A percentile compares a stretch with the other conserved stretches of the same genome.
phyloP scores from a whole-genome alignment of 192 early-diverging fungal species.

The Dissophora ornata region DNA sequence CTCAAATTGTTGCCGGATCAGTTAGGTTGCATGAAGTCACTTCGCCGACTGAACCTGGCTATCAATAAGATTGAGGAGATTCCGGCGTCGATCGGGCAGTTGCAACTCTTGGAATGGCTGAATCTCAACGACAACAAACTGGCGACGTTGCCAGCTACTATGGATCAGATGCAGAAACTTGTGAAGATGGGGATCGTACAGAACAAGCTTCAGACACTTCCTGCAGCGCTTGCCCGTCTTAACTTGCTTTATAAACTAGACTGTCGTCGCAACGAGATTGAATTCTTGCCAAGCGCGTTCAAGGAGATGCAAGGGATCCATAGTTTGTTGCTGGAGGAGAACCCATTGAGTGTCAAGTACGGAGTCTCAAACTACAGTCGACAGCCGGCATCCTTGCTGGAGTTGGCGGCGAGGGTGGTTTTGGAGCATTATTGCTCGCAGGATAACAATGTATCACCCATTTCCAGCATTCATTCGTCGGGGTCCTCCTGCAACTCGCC shows the following conservation, averaged over 20 bases:
- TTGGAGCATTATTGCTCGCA: constrained; percentile 34
- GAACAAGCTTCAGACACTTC: constrained; percentile 52
- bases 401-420: constrained; percentile 34
- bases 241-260: constrained; percentile 56
- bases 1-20: constrained; percentile 23
- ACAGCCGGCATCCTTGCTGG: constrained; percentile 29
- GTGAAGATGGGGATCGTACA: constrained; percentile 63
- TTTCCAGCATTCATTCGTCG: too few relatives aligned
- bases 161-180: constrained; percentile 52
- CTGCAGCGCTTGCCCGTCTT: constrained; percentile 43
- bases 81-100: constrained; percentile 50
- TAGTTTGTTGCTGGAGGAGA: constrained; percentile 49
- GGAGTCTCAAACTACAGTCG: constrained; percentile 24
- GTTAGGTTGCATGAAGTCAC: constrained; percentile 25
- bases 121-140: constrained; percentile 63
- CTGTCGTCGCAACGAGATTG: constrained; percentile 55
- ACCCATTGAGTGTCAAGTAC: constrained; percentile 37
- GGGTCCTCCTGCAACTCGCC: background rate
- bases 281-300: constrained; percentile 51
- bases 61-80: constrained; percentile 57
- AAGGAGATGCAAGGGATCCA: constrained; percentile 52
- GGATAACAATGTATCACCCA: background rate
- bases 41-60: constrained; percentile 58
- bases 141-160: constrained; percentile 32
- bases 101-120: constrained; percentile 56